These are phyloP conservation scores for Alnus glutinosa DNA, from an alignment of 306 rosid species.

Conservation along the genomic window DNA sequence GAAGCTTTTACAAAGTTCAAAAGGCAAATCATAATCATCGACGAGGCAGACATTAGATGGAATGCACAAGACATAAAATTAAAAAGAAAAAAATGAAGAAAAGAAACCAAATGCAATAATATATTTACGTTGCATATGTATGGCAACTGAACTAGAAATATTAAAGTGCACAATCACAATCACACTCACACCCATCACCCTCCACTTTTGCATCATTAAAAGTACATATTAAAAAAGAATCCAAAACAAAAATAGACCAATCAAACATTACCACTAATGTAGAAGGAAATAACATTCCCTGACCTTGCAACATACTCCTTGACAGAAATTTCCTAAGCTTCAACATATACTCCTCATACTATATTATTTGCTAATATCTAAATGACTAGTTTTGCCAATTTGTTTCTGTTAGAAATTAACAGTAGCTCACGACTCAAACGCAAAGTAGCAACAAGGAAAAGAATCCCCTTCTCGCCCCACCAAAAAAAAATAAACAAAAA, in stretches of 20 bases:
- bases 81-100: neutral
- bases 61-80: neutral
- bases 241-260: neutral
- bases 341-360: neutral
- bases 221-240: neutral
- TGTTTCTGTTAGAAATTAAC: neutral
- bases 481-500: neutral
- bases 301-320: neutral
- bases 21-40: neutral
- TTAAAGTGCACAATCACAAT: neutral
- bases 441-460: slow-evolving; percentile 1
- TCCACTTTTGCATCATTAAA: neutral
- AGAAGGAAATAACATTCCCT: neutral
- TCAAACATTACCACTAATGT: neutral
- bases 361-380: neutral
- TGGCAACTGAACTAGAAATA: neutral
- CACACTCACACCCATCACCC: neutral
- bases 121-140: neutral
- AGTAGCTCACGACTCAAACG: slow-evolving; percentile 1
- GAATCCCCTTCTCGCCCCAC: neutral
- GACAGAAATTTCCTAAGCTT: neutral
- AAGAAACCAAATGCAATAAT: neutral
- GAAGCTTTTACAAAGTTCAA: slow-evolving; percentile 10
- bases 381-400: neutral
- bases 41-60: neutral